These are phyloP conservation scores for Juncus effusus DNA, from an alignment of 176 grass and related monocot species.

Conservation along the genomic window DNA sequence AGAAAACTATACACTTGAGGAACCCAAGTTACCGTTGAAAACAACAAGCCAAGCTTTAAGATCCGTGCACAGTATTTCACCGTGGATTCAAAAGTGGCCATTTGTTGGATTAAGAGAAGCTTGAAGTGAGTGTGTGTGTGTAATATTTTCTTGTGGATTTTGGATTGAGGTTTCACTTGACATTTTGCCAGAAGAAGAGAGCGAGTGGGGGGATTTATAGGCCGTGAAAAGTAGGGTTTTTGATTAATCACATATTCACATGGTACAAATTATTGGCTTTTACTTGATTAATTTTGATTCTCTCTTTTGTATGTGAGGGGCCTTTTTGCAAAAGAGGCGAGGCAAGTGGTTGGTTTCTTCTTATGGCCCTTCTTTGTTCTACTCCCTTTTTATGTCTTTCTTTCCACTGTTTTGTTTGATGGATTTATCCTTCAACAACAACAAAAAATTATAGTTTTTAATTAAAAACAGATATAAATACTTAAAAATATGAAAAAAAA, in stretches of 20 bases:
- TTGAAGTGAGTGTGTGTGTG: not conserved
- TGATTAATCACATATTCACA: slow-evolving; percentile 3
- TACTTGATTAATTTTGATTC: slow-evolving; percentile 14
- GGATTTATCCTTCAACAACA: too few relatives aligned
- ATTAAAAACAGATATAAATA: too few relatives aligned
- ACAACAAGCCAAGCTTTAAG: slow-evolving; percentile 29
- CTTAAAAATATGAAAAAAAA: too few relatives aligned
- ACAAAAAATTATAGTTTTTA: too few relatives aligned
- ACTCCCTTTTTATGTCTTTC: too few relatives aligned
- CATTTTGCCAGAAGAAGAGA: not conserved
- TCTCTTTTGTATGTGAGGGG: not conserved
- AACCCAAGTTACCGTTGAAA: slow-evolving; percentile 37
- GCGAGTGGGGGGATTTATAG: slow-evolving; percentile 15
- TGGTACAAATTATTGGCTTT: slow-evolving; percentile 13
- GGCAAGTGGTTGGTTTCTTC: slow-evolving; percentile 7
- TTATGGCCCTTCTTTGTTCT: not conserved
- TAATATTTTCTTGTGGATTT: slow-evolving; percentile 21
- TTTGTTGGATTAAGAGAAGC: slow-evolving; percentile 1
- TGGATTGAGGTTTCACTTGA: not conserved
- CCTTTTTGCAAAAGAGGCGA: not conserved
- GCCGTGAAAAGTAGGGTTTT: slow-evolving; percentile 2
- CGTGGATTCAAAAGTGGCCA: slow-evolving; percentile 6
- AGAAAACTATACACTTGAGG: slow-evolving; percentile 25
- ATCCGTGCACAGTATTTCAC: slow-evolving; percentile 6
- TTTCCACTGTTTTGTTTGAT: too few relatives aligned